A percentile compares a stretch with the other conserved stretches of the same genome.
These are phyloP conservation scores for Saccharomyces cerevisiae DNA, from an alignment of 805 yeast genomes.

Conservation along the genomic window DNA sequence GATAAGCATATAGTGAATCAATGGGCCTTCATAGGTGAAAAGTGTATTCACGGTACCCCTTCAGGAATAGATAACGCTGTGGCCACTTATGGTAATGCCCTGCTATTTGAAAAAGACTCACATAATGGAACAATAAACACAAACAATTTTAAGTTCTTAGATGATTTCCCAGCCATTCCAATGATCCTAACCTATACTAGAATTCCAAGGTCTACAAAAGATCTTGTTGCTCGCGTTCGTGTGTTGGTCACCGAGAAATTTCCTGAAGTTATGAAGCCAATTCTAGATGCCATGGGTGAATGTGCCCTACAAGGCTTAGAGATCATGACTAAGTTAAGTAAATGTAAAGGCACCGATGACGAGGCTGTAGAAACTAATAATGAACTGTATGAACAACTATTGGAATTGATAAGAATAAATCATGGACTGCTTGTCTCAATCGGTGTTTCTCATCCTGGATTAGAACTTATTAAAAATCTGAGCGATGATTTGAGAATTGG, in stretches of 20 bases:
- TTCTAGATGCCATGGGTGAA: constrained; percentile 70
- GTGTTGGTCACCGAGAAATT: constrained; percentile 39
- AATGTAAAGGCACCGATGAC: background rate
- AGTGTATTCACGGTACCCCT: constrained; percentile 93
- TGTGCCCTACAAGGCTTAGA: constrained; percentile 56
- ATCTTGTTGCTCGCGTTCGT: constrained; percentile 70
- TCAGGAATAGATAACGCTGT: constrained; percentile 96
- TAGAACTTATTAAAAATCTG: constrained; percentile 64
- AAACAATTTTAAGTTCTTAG: constrained; percentile 16
- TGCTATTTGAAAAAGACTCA: constrained; percentile 60
- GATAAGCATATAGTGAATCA: constrained; percentile 59
- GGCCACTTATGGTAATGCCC: constrained; percentile 94
- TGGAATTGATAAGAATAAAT: constrained; percentile 65
- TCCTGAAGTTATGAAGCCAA: constrained; percentile 47
- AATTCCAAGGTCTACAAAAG: constrained; percentile 82
- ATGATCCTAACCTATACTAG: constrained; percentile 75
- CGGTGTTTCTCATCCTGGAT: constrained; percentile 89
- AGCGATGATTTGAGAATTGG: constrained; percentile 64
- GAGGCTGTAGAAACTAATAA: constrained; percentile 23
- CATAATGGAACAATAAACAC: constrained; percentile 19
- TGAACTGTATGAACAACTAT: constrained; percentile 43
- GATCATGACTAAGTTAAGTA: constrained; percentile 12
- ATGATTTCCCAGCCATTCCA: constrained; percentile 59
- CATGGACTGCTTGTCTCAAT: constrained; percentile 80
- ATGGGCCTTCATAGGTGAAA: constrained; percentile 92